Base-by-base conservation (phyloP, 2,329 filamentous ascomycete species). In the Pleomassaria siparia region DNA sequence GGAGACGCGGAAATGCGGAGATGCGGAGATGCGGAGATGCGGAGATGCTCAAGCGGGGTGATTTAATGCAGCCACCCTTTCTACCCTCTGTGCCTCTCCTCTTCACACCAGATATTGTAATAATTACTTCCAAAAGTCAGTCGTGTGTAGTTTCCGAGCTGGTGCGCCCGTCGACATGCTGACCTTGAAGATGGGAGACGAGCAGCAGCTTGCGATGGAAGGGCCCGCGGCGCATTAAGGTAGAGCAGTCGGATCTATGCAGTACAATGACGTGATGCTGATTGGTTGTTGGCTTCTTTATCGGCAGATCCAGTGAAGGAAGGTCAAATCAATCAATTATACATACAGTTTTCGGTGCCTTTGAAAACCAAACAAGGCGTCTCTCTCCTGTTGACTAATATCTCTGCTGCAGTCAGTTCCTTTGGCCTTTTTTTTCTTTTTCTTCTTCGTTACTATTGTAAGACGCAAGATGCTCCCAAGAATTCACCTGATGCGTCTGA, bases 21-120 rank as follows among this genome's bases (percentile, higher is more conserved):
- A 44, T 28, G 46, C 50, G 15, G 32, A 18, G 32, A 11, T 24
- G 18, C 6, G 29, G 29, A 32, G 29, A 32, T 32, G 35, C 35
- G 32, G 16, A 13, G 26, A 46, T 28, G 40, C 46, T 4, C 26
- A 22, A n/a, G 40, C 26, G 29, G 40, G 26, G 29, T 30, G 24
- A 10, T 35, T 9, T 4, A 35, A 35, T 35, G 32, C 32, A 20
- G 32, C 11, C 16, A 35, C 28, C 28, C n/a, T 35, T n/a, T n/a
- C n/a, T n/a, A n/a, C n/a, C n/a, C n/a, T n/a, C n/a, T n/a, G n/a
- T n/a, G n/a, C n/a, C n/a, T n/a, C n/a, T n/a, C n/a, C n/a, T n/a
- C 25, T 32, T 32, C n/a, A 32, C 29, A 15, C 29, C 9, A 26
- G 25, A 26, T n/a, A n/a, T n/a, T 13, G 29, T n/a, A 30, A 13